Percentiles rank a stretch among this genome's conserved stretches.
Evolutionary conservation across 768 basidiomycete species (phyloP).

Genomic region (Amanita polypyramis): DNA sequence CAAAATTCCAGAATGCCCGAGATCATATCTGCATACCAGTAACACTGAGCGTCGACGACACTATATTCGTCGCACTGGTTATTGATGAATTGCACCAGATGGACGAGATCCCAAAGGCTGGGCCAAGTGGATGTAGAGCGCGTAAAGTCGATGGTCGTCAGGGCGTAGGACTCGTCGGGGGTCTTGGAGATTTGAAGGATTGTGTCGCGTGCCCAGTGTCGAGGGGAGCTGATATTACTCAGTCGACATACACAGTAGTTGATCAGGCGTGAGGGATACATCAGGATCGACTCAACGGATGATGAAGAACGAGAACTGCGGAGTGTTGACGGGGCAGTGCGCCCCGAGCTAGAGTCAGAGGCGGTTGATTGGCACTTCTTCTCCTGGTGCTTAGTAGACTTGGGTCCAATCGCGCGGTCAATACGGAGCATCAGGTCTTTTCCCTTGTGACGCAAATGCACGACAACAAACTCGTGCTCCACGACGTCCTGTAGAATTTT

Average conservation of each 20-base stretch:
- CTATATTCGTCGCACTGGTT: neutral
- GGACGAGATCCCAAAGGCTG: neutral
- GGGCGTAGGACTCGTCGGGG: neutral
- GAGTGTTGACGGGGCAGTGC: neutral
- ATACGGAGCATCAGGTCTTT: neutral
- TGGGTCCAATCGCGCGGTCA: neutral
- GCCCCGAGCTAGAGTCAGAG: neutral
- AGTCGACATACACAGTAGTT: neutral
- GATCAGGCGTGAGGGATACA: neutral
- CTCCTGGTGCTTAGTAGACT: neutral
- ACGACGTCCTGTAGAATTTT: neutral
- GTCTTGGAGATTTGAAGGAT: neutral
- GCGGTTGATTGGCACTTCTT: no score
- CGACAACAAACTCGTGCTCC: slow-evolving; percentile 1
- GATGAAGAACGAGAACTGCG: neutral
- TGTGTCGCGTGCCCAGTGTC: neutral
- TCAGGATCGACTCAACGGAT: neutral
- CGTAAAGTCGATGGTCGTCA: neutral
- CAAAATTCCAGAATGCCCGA: neutral
- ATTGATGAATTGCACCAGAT: neutral
- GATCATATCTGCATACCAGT: slow-evolving; percentile 3
- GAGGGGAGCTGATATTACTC: neutral
- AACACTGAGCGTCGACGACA: neutral
- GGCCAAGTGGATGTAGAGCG: neutral
- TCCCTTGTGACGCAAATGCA: neutral